Percentiles rank a stretch among this genome's conserved stretches.
phyloP scores from a whole-genome alignment of 2,329 filamentous ascomycete species.

The Ophiocordyceps polyrhachis-furcata region DNA sequence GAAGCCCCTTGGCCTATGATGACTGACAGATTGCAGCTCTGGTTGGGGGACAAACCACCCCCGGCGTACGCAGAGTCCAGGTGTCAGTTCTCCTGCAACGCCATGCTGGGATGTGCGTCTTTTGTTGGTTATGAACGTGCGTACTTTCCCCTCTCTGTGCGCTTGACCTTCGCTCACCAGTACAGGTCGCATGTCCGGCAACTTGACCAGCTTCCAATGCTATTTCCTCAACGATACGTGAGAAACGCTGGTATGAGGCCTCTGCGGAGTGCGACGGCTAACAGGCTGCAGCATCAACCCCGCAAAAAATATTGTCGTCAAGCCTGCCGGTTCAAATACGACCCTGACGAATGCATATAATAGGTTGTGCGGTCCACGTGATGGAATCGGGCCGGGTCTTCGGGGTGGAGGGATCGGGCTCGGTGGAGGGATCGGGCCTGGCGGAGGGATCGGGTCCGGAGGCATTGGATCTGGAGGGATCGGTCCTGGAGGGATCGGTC shows the following conservation, averaged over 20 bases:
- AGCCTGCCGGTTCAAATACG: background rate
- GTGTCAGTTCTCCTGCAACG: slow-evolving; percentile 5
- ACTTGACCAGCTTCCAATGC: slow-evolving; percentile 1
- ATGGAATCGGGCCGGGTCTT: too few relatives aligned
- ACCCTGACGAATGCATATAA: slow-evolving; percentile 4
- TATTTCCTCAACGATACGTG: slow-evolving; percentile 4
- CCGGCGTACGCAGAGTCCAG: slow-evolving; percentile 3
- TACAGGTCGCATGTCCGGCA: background rate
- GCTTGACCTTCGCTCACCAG: background rate
- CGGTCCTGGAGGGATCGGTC: too few relatives aligned
- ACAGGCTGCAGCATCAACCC: slow-evolving; percentile 1
- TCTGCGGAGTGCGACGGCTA: background rate
- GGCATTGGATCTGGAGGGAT: too few relatives aligned
- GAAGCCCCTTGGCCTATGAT: background rate
- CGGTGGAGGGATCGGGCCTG: background rate
- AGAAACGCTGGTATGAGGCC: background rate
- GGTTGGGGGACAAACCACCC: background rate
- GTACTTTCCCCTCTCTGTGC: background rate
- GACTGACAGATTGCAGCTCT: background rate
- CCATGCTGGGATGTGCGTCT: slow-evolving; percentile 2
- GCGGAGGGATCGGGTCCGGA: too few relatives aligned
- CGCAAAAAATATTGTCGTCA: slow-evolving; percentile 1
- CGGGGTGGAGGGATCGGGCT: background rate
- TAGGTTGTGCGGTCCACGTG: slow-evolving; percentile 1
- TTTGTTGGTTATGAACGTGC: slow-evolving; percentile 4